phyloP scores from a whole-genome alignment of 2,329 filamentous ascomycete species.

The Lasiodiplodia theobromae region DNA sequence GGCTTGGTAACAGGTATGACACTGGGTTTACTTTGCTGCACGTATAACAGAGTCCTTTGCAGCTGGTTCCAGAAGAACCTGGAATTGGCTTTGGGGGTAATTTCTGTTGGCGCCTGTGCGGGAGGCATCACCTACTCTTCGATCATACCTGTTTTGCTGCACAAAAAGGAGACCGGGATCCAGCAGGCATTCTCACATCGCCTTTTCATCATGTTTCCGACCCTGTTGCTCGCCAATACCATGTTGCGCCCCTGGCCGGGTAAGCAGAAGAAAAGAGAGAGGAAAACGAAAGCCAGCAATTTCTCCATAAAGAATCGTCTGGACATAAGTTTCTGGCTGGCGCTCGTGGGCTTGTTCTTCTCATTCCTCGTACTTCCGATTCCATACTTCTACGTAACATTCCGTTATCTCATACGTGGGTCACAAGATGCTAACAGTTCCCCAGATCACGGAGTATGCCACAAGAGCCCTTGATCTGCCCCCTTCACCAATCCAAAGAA shows the following conservation, averaged over 20 bases:
- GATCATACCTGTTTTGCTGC: conserved; percentile 41
- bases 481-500: neutral
- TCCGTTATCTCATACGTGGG: too few relatives aligned
- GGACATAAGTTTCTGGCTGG: conserved; percentile 35
- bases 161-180: conserved; percentile 38
- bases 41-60: conserved; percentile 41
- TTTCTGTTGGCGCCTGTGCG: conserved; percentile 43
- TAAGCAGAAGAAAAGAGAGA: conserved; percentile 20
- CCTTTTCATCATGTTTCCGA: conserved; percentile 32
- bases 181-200: conserved; percentile 39
- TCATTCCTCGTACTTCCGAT: conserved; percentile 30
- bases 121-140: conserved; percentile 45
- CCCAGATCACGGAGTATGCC: conserved; percentile 9
- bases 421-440: neutral
- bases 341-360: conserved; percentile 31
- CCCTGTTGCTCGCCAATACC: conserved; percentile 31
- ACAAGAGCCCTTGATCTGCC: neutral
- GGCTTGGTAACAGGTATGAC: conserved; percentile 43
- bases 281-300: neutral
- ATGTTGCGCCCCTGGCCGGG: conserved; percentile 34
- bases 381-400: conserved; percentile 36
- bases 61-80: conserved; percentile 46
- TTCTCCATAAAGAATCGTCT: conserved; percentile 33
- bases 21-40: conserved; percentile 44
- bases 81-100: conserved; percentile 43